A percentile compares a stretch with the other conserved stretches of the same genome.
Evolutionary conservation across 257 asterid species (phyloP).

Genomic region (Penstemon barbatus): DNA sequence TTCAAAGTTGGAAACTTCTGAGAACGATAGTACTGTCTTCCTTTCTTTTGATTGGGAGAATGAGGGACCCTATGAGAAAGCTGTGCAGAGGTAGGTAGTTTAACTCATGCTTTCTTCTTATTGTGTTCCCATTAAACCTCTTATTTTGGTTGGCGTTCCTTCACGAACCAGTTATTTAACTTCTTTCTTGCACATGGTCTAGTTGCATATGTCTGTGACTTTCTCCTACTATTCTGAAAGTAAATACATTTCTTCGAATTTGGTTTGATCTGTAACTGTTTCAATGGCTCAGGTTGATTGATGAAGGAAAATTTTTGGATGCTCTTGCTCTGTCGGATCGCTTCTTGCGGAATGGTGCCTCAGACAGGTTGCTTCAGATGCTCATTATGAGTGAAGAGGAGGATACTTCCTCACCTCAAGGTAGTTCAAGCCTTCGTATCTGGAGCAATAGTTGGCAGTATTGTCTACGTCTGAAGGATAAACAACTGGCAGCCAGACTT

Average conservation of each 20-base stretch:
- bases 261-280: slow-evolving; percentile 27
- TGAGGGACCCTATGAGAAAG: slow-evolving; percentile 90
- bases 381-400: slow-evolving; percentile 71
- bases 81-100: slow-evolving; percentile 71
- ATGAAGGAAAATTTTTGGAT: slow-evolving; percentile 87
- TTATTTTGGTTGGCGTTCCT: background rate
- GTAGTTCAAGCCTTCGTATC: slow-evolving; percentile 51
- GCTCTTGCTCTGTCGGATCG: slow-evolving; percentile 98
- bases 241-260: slow-evolving; percentile 7
- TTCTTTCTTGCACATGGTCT: background rate
- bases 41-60: slow-evolving; percentile 95
- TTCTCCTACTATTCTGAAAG: slow-evolving; percentile 15
- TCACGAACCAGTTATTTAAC: background rate
- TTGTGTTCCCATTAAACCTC: background rate
- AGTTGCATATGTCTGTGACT: slow-evolving; percentile 5
- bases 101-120: slow-evolving; percentile 13
- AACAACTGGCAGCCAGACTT: slow-evolving; percentile 78
- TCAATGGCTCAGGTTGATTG: slow-evolving; percentile 62
- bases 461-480: slow-evolving; percentile 88
- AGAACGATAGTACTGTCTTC: slow-evolving; percentile 58
- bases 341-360: slow-evolving; percentile 86
- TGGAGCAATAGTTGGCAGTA: slow-evolving; percentile 96
- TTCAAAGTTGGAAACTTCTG: slow-evolving; percentile 55
- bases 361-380: slow-evolving; percentile 84
- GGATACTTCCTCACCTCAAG: slow-evolving; percentile 43